Evolutionary conservation across 2,329 filamentous ascomycete species (phyloP), one percentile per base, ranked within the genome.

Genomic region (Lachnellula occidentalis): DNA sequence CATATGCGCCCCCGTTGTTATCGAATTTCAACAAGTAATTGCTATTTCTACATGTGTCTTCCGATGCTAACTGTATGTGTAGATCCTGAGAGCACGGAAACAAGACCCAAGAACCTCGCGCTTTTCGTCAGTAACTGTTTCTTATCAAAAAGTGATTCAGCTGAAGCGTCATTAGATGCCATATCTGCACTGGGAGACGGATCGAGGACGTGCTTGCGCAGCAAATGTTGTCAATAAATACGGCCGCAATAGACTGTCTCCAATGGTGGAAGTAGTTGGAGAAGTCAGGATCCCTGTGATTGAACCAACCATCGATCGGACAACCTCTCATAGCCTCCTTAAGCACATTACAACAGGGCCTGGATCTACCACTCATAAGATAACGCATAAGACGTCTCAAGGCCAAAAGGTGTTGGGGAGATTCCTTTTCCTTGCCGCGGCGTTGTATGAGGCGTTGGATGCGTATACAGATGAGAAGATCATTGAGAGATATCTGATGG

Each of bases 141-240:
- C 5, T 14, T 46, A 24, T 22, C 19, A 5, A 21, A 45, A 34
- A 31, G 31, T 45, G n/a, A 47, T 12, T 31, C 14, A 12, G 22
- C 22, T 45, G 43, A 45, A 19, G 19, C 39, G 1, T 15, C 4
- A 5, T 12, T 45, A 67, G 65, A 61, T 67, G 58, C 64, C 65
- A 5, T 66, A 65, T 48, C 53, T 67, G 4, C 64, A 67, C 39
- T 67, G 65, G 65, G 64, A 66, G 49, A 67, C 62, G 4, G 58
- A 61, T 49, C 60, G 53, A 50, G 45, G 60, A 48, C 21, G 57
- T 51, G 19, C 57, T 55, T 31, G 51, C 48, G 37, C 50, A 15
- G 56, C 60, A 3, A 55, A 51, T 7, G 54, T 57, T 3, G 51
- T 59, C 22, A 49, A 51, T 17, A 50, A 53, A 45, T 41, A 55